Evolutionary conservation across 2,329 filamentous ascomycete genomes (phyloP).

Genomic region (Verruconis gallopava): DNA sequence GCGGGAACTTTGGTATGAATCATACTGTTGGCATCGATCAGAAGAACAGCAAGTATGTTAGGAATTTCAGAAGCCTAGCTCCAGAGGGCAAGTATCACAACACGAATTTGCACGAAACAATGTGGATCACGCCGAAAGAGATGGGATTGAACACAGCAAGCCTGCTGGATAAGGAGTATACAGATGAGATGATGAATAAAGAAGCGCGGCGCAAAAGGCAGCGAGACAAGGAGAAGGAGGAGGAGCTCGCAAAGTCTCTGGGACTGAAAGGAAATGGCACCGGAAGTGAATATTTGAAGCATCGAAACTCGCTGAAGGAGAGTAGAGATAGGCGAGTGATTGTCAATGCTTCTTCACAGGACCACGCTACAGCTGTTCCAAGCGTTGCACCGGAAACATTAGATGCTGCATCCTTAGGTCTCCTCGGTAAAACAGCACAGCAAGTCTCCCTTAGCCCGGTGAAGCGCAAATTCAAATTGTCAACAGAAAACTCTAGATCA

Average conservation of each 20-base stretch:
- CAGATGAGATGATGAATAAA: not conserved
- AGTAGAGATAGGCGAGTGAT: slow-evolving; percentile 11
- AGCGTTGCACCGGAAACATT: slow-evolving; percentile 9
- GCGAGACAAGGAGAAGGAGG: slow-evolving; percentile 56
- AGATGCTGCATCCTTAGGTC: slow-evolving; percentile 26
- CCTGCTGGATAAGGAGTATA: slow-evolving; percentile 49
- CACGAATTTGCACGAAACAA: slow-evolving; percentile 39
- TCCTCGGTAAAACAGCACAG: slow-evolving; percentile 31
- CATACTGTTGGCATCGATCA: slow-evolving; percentile 15
- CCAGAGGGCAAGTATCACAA: slow-evolving; percentile 38
- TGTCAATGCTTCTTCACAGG: not conserved
- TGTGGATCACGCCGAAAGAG: slow-evolving; percentile 28
- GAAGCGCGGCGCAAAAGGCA: slow-evolving; percentile 25
- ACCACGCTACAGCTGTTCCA: slow-evolving; percentile 12
- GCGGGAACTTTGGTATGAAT: slow-evolving; percentile 17
- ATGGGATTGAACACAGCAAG: slow-evolving; percentile 39
- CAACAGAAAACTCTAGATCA: slow-evolving; percentile 19
- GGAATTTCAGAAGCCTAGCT: too few species aligned
- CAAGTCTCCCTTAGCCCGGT: slow-evolving; percentile 30
- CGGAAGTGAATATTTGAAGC: slow-evolving; percentile 5
- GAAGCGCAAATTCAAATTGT: slow-evolving; percentile 20
- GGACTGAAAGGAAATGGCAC: slow-evolving; percentile 21
- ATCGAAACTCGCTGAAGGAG: slow-evolving; percentile 11
- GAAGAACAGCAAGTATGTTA: too few species aligned
- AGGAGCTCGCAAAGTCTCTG: slow-evolving; percentile 57